A percentile compares a stretch with the other conserved stretches of the same genome.
These are phyloP conservation scores for Gossypium davidsonii DNA, from an alignment of 441 rosid genomes.

Conservation along the genomic window DNA sequence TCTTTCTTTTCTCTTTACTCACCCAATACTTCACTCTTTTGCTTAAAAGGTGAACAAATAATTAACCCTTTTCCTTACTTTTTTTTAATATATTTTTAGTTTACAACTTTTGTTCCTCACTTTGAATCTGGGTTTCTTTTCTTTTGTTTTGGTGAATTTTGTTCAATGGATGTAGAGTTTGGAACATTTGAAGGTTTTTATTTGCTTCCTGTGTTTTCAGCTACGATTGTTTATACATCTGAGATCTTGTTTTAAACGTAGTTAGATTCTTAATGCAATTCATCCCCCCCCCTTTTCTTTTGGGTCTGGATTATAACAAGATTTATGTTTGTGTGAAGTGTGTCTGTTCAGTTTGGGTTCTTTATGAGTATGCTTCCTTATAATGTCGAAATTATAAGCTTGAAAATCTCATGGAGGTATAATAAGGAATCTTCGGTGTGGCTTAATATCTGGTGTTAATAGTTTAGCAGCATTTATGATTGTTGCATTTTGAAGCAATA, in stretches of 20 bases:
- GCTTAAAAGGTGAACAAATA: slow-evolving; percentile 2
- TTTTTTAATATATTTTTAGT: not conserved
- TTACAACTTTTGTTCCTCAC: not conserved
- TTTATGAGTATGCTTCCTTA: not conserved
- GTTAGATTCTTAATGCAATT: not conserved
- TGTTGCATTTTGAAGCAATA: not conserved
- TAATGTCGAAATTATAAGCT: not conserved
- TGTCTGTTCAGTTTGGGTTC: not conserved
- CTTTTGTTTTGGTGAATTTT: not conserved
- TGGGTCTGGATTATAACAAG: not conserved
- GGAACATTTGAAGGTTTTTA: not conserved
- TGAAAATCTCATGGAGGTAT: not conserved
- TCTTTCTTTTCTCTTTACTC: not conserved
- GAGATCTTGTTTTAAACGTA: not conserved
- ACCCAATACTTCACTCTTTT: not conserved
- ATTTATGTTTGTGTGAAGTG: not conserved
- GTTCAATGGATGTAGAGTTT: not conserved
- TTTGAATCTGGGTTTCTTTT: not conserved
- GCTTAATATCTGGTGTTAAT: not conserved
- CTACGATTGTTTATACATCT: not conserved
- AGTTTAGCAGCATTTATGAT: not conserved
- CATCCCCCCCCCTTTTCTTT: not conserved
- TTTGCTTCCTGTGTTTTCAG: not conserved
- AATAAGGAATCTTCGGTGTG: not conserved
- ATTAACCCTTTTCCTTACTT: not conserved